Evolutionary conservation across 202 grass and related monocot genomes (phyloP).

Genomic region (Musa balbisiana): DNA sequence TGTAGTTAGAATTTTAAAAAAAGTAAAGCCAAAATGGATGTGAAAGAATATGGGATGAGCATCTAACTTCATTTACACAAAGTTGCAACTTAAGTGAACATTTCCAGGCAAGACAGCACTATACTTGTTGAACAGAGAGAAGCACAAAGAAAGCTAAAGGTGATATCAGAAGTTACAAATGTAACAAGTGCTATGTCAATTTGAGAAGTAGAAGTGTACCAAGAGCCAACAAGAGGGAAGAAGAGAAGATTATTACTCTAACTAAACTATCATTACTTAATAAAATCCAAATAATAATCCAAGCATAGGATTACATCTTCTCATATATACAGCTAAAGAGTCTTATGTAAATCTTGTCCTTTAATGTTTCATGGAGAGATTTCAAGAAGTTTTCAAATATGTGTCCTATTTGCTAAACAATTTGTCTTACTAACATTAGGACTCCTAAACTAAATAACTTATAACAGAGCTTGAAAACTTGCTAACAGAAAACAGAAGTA

Average conservation of each 20-base stretch:
- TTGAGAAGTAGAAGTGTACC: too few species aligned
- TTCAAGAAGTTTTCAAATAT: not conserved
- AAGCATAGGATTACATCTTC: not conserved
- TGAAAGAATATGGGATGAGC: conserved; percentile 3
- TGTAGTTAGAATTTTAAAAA: conserved; percentile 52
- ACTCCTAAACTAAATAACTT: too few species aligned
- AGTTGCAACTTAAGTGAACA: not conserved
- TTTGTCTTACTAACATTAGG: too few species aligned
- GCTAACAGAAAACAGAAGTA: too few species aligned
- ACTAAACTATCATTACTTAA: not conserved
- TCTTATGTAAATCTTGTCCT: not conserved
- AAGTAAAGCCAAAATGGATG: conserved; percentile 11
- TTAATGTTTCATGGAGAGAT: not conserved
- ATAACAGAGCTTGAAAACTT: too few species aligned
- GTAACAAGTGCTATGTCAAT: too few species aligned
- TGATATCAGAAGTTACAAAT: not conserved
- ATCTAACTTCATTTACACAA: not conserved
- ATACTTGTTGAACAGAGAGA: not conserved
- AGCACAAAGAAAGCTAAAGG: not conserved
- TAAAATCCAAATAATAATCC: not conserved
- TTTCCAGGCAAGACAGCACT: not conserved
- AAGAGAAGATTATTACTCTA: not conserved
- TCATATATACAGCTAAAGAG: not conserved
- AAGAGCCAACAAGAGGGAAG: not conserved
- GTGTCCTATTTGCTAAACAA: too few species aligned